phyloP scores from a whole-genome alignment of 768 basidiomycete genomes.

The Mycena galericulata region DNA sequence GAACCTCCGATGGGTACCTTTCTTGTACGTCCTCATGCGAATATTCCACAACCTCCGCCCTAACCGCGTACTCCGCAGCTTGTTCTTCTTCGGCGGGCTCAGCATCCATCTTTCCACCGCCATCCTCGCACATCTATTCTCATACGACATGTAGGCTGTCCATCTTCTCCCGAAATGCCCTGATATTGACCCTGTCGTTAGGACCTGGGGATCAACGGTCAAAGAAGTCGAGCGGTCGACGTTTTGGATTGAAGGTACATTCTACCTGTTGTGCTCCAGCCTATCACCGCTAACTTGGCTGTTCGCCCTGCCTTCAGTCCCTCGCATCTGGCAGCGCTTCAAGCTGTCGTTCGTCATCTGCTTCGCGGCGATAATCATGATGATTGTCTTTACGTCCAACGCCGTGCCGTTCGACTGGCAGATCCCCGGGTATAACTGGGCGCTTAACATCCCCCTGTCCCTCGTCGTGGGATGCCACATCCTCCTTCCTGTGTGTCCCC shows the following conservation, averaged over 20 bases:
- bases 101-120: constrained; percentile 79
- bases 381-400: constrained; percentile 68
- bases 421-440: constrained; percentile 74
- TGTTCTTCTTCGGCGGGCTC: constrained; percentile 83
- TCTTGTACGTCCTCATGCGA: constrained; percentile 65
- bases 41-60: neutral
- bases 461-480: constrained; percentile 77
- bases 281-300: constrained; percentile 2
- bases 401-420: constrained; percentile 75
- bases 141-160: constrained; percentile 62
- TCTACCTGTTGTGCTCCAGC: neutral
- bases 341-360: constrained; percentile 78
- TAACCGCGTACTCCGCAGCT: constrained; percentile 48
- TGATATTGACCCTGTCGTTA: constrained; percentile 33
- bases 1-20: constrained; percentile 75
- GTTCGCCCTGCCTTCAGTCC: constrained; percentile 55
- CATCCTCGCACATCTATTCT: constrained; percentile 76
- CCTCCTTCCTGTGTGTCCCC: constrained; percentile 70
- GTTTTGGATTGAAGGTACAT: constrained; percentile 81
- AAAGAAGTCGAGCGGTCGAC: constrained; percentile 91
- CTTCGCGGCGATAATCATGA: constrained; percentile 66
- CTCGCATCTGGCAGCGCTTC: constrained; percentile 85
- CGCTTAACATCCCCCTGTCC: constrained; percentile 79
- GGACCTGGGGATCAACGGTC: constrained; percentile 68
- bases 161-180: neutral